phyloP scores from a whole-genome alignment of 2,329 filamentous ascomycete genomes.

The Aspergillus versicolor region DNA sequence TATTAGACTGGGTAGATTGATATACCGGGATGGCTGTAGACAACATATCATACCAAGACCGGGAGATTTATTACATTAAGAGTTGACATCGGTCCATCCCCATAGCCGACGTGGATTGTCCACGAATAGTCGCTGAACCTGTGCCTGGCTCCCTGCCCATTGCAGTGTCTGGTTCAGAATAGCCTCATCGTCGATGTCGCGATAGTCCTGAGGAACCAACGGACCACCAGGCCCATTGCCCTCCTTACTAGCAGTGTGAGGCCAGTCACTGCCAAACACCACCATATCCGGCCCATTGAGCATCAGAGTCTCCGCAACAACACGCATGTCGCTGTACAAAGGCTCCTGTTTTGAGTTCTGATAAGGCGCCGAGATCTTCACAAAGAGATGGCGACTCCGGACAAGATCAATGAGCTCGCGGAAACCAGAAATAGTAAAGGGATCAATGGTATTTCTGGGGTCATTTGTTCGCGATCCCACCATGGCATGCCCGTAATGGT shows the following conservation, averaged over 20 bases:
- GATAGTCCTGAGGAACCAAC: background rate
- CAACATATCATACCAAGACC: too few relatives aligned
- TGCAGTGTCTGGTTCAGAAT: background rate
- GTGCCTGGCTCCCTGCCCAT: background rate
- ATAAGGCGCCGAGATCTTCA: conserved; percentile 1
- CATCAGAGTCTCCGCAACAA: background rate
- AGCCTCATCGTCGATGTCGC: background rate
- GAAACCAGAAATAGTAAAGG: background rate
- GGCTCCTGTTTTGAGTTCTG: conserved; percentile 1
- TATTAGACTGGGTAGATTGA: too few relatives aligned
- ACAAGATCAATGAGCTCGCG: background rate
- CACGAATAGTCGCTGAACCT: background rate
- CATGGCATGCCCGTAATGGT: background rate
- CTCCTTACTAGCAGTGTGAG: background rate
- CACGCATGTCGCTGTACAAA: background rate
- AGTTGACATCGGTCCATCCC: background rate
- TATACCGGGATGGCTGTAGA: too few relatives aligned
- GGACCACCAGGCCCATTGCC: background rate
- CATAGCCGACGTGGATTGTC: background rate
- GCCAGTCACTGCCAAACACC: conserved; percentile 1
- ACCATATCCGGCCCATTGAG: background rate
- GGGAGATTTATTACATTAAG: background rate
- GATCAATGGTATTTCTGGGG: background rate
- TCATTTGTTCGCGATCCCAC: background rate
- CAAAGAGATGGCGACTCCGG: background rate